Evolutionary conservation across 768 basidiomycete genomes (phyloP).

Genomic region (Asterophora parasitica): DNA sequence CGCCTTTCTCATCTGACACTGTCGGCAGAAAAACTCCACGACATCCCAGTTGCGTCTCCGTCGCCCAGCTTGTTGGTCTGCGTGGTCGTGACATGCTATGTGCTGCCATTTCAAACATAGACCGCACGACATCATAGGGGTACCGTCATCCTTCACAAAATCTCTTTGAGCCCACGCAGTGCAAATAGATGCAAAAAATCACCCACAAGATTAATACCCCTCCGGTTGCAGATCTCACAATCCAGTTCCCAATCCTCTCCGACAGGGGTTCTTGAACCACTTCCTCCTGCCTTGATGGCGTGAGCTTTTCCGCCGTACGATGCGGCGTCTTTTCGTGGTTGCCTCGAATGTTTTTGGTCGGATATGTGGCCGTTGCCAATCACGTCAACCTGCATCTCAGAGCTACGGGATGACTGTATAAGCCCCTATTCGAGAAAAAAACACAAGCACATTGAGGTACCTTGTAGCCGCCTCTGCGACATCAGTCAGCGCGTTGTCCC

Average conservation of each 20-base stretch:
- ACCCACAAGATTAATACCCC: constrained; percentile 69
- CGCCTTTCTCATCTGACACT: constrained; percentile 37
- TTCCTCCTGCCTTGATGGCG: constrained; percentile 5
- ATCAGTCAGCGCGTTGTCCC: constrained; percentile 22
- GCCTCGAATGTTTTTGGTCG: constrained; percentile 1
- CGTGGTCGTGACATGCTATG: constrained; percentile 74
- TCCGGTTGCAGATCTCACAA: constrained; percentile 78
- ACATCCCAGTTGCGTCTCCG: constrained; percentile 76
- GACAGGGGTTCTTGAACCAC: constrained; percentile 47
- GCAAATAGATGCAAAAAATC: background rate
- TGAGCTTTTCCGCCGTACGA: constrained; percentile 4
- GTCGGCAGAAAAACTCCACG: constrained; percentile 77
- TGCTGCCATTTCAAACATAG: constrained; percentile 88
- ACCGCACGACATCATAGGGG: constrained; percentile 78
- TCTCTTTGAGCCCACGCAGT: constrained; percentile 1
- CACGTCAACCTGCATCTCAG: constrained; percentile 8
- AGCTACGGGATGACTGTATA: background rate
- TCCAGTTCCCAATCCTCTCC: constrained; percentile 80
- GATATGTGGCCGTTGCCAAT: background rate
- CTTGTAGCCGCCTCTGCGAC: constrained; percentile 5
- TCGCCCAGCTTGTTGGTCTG: constrained; percentile 58
- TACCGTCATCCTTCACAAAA: constrained; percentile 63
- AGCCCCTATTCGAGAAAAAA: too few species aligned
- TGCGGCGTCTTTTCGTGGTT: constrained; percentile 7
- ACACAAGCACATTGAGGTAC: constrained; percentile 5